Evolutionary conservation across 1,284 basidiomycete genomes (phyloP), one percentile per base, ranked within the genome.

Genomic region (Ceraceosorus guamensis): DNA sequence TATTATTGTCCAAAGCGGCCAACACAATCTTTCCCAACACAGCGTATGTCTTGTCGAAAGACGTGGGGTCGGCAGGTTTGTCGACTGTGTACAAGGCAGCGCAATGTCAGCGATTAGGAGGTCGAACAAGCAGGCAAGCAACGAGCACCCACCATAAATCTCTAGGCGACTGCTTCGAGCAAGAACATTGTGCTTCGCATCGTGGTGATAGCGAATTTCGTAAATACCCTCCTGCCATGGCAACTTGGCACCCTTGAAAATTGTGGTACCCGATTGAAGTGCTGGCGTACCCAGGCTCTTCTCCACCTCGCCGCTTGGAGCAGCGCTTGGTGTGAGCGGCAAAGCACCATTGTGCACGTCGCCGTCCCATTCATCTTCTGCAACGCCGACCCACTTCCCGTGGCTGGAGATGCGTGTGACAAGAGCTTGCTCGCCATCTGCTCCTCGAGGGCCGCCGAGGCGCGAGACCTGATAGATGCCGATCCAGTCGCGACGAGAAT

Each of bases 401-500:
- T 87, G 80, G 2, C 87, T 89, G 4, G 87, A 85, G n/a, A 87
- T 87, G 59, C 85, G 85, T 3, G 95, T 98, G 1, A 74, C 63
- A 18, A 63, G 53, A 31, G 54, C 31, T 6, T 52, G 35, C 31
- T 63, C 63, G 44, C 52, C 59, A 5, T 50, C 60, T 5, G 58
- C 18, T 1, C 57, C 60, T 11, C 52, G 18, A 47, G 49, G 41
- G 11, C 54, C 59, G 32, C 64, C 64, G 41, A 70, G 61, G 6
- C 68, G 53, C 10, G 53, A 56, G 4, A 71, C 49, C 0, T 61
- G 57, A 71, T 95, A 96, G 45, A 98, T 83, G 10, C 92, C 95
- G 67, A 98, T 88, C 95, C 93, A 98, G 76, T 98, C 93, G 66
- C 86, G 84, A n/a, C 89, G 82, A 13, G 91, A 93, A 74, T 97